Conservation (phyloP, 2,329 filamentous ascomycete species). For the Coleophoma crateriformis region DNA sequence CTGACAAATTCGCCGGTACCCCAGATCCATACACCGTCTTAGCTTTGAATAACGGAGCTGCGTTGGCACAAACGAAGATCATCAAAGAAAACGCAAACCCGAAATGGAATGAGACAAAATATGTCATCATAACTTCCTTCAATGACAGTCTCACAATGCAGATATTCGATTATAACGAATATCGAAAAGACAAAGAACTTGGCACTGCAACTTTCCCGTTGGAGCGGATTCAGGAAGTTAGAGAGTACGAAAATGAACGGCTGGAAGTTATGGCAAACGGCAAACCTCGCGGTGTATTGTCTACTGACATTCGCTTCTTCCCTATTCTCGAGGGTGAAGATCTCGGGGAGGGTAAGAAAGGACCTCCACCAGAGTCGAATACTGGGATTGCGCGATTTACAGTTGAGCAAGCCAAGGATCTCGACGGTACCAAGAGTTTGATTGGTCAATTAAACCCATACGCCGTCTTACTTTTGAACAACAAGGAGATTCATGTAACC, state of each 20-base stretch:
- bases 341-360: conserved; percentile 68
- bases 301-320: conserved; percentile 88
- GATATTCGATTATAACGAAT: conserved; percentile 90
- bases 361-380: conserved; percentile 81
- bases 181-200: conserved; percentile 93
- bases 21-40: conserved; percentile 86
- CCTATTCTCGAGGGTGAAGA: conserved; percentile 74
- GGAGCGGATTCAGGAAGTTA: conserved; percentile 72
- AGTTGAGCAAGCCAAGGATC: conserved; percentile 91
- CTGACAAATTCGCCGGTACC: conserved; percentile 87
- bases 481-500: conserved; percentile 82
- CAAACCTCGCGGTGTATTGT: conserved; percentile 73
- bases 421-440: conserved; percentile 87
- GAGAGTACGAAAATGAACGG: conserved; percentile 76
- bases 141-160: conserved; percentile 82
- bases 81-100: conserved; percentile 81
- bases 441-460: conserved; percentile 91
- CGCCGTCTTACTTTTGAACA: conserved; percentile 80
- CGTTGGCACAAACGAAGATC: conserved; percentile 84
- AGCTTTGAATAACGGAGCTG: conserved; percentile 75
- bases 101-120: conserved; percentile 94
- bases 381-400: conserved; percentile 93
- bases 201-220: conserved; percentile 81
- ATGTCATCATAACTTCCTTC: conserved; percentile 88
- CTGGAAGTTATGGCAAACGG: conserved; percentile 82